Percentiles rank a stretch among this genome's conserved stretches.
phyloP scores from a whole-genome alignment of 768 basidiomycete species.

The Suillus decipiens region DNA sequence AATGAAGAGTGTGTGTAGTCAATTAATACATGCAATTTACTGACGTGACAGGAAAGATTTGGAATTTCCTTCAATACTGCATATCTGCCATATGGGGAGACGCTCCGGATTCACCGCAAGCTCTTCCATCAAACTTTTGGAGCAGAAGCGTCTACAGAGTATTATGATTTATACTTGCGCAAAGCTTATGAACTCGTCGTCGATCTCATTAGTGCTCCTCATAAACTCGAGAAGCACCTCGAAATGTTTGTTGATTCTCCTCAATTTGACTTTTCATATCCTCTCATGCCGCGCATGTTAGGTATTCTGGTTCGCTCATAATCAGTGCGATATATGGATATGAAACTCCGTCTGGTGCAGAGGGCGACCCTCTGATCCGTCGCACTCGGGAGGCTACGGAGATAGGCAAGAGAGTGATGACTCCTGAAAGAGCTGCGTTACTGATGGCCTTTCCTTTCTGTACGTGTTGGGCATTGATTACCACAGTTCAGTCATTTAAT shows the following conservation, averaged over 20 bases:
- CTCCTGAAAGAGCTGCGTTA: slow-evolving; percentile 9
- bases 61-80: slow-evolving; percentile 19
- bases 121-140: slow-evolving; percentile 23
- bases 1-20: slow-evolving; percentile 13
- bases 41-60: slow-evolving; percentile 15
- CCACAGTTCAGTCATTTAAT: neutral
- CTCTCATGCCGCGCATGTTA: neutral
- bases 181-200: slow-evolving; percentile 15
- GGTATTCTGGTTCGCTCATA: slow-evolving; percentile 28
- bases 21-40: neutral
- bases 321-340: slow-evolving; percentile 14
- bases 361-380: slow-evolving; percentile 6
- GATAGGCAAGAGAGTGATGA: neutral
- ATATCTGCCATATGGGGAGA: slow-evolving; percentile 22
- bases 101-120: slow-evolving; percentile 22
- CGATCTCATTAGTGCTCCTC: slow-evolving; percentile 9
- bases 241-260: slow-evolving; percentile 10
- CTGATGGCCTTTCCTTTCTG: slow-evolving; percentile 14
- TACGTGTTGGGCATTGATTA: neutral
- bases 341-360: neutral
- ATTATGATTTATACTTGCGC: slow-evolving; percentile 14
- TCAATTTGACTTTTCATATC: neutral
- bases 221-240: slow-evolving; percentile 11
- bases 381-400: neutral
- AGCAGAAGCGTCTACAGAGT: slow-evolving; percentile 8